Percentiles rank a stretch among this genome's conserved stretches.
phyloP scores from a whole-genome alignment of 2,329 filamentous ascomycete genomes.

The Eutypella sp. region DNA sequence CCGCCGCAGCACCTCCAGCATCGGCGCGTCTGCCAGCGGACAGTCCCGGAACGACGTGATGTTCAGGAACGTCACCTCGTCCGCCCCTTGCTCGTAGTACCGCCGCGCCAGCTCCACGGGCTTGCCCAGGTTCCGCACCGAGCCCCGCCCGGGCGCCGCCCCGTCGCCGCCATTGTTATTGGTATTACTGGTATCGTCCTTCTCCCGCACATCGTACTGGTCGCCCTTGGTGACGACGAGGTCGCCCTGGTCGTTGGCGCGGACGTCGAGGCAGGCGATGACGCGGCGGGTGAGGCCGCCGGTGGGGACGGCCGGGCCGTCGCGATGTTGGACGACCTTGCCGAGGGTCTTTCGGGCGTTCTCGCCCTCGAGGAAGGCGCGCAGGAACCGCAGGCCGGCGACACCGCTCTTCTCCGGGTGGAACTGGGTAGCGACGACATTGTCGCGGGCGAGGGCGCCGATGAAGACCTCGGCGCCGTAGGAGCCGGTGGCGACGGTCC shows the following conservation, averaged over 20 bases:
- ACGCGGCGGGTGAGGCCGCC: slow-evolving; percentile 86
- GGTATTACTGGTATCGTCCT: too few species aligned
- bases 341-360: slow-evolving; percentile 50
- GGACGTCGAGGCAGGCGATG: slow-evolving; percentile 94
- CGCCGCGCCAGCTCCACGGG: slow-evolving; percentile 89
- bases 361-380: slow-evolving; percentile 77
- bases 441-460: slow-evolving; percentile 79
- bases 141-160: too few species aligned
- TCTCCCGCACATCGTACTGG: slow-evolving; percentile 97
- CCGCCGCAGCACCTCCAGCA: slow-evolving; percentile 86
- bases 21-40: slow-evolving; percentile 84
- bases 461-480: slow-evolving; percentile 90
- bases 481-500: slow-evolving; percentile 83
- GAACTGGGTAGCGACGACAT: slow-evolving; percentile 90
- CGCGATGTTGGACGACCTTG: slow-evolving; percentile 18
- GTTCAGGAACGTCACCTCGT: slow-evolving; percentile 96
- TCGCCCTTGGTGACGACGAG: slow-evolving; percentile 97
- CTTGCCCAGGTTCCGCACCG: slow-evolving; percentile 85
- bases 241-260: slow-evolving; percentile 89
- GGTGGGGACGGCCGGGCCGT: slow-evolving; percentile 24
- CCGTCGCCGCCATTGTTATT: slow-evolving; percentile 56
- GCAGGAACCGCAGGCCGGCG: slow-evolving; percentile 77
- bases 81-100: slow-evolving; percentile 95
- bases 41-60: slow-evolving; percentile 98
- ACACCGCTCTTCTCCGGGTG: slow-evolving; percentile 96